A percentile compares a stretch with the other conserved stretches of the same genome.
These are phyloP conservation scores for Pezicula neosporulosa DNA, from an alignment of 2,329 filamentous ascomycete species.

Conservation along the genomic window DNA sequence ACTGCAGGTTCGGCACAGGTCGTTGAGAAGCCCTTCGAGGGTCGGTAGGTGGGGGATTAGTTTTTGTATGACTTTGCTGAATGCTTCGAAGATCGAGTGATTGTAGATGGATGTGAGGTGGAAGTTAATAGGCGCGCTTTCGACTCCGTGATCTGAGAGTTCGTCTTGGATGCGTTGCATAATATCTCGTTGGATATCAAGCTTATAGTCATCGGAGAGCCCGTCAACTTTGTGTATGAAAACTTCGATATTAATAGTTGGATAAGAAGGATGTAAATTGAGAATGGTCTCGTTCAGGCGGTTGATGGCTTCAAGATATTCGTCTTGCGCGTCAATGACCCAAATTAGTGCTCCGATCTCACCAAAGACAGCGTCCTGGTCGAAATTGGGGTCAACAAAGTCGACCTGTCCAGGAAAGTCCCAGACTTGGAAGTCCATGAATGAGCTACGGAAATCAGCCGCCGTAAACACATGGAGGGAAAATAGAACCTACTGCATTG, in stretches of 20 bases:
- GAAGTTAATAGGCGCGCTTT: slow-evolving; percentile 90
- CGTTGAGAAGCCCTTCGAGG: slow-evolving; percentile 90
- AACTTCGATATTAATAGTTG: slow-evolving; percentile 93
- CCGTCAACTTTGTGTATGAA: slow-evolving; percentile 99
- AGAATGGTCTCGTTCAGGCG: slow-evolving; percentile 87
- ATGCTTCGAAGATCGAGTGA: slow-evolving; percentile 96
- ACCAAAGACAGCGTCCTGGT: slow-evolving; percentile 90
- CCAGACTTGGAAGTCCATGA: slow-evolving; percentile 99
- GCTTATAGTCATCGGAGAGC: slow-evolving; percentile 93
- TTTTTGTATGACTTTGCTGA: slow-evolving; percentile 97
- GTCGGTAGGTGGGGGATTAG: slow-evolving; percentile 90
- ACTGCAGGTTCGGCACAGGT: slow-evolving; percentile 85
- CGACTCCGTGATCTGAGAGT: slow-evolving; percentile 86
- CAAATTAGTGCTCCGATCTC: slow-evolving; percentile 93
- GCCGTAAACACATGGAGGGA: neutral
- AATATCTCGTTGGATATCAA: slow-evolving; percentile 94
- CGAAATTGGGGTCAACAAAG: slow-evolving; percentile 84
- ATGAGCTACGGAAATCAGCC: slow-evolving; percentile 61
- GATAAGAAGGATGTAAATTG: slow-evolving; percentile 82
- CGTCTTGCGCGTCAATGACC: slow-evolving; percentile 98
- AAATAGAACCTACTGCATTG: slow-evolving; percentile 71
- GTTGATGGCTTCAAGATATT: slow-evolving; percentile 88
- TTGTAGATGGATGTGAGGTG: slow-evolving; percentile 98
- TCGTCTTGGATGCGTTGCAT: slow-evolving; percentile 96
- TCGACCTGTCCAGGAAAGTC: slow-evolving; percentile 95